Base-by-base conservation (phyloP, 805 yeast species). In the Saccharomycodes ludwigii region DNA sequence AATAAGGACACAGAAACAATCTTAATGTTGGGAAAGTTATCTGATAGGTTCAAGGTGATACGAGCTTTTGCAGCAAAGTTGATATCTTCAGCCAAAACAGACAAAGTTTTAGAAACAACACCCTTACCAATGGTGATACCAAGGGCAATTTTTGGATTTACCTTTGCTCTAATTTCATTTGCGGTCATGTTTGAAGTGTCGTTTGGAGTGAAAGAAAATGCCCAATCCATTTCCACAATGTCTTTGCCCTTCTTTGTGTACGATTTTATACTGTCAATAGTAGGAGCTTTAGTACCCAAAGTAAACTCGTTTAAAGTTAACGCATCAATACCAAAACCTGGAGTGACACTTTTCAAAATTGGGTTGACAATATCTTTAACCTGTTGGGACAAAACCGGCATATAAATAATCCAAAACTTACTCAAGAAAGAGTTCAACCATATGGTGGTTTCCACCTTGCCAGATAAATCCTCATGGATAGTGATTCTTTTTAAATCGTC, bases 161-260 rank as follows among this genome's bases (percentile, higher is more conserved):
- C 61, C 50, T 76, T 78, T 52, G 71, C 70, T 42, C 65, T 70
- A 40, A 76, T 66, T 56, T 81, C 83, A 40, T 69, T 71, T 43
- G 73, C 74, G 30, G 93, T 81, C 91, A 81, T 79, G 50, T 76
- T 84, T 39, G 77, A 82, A 18, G 81, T 74, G 54, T 81, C 86
- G 51, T 72, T 77, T 25, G 94, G 94, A 29, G 86, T 68, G 48
- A 81, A 81, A 5, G 77, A 73, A 46, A 81, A 76, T 6, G 73
- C 73, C 86, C 88, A 79, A 52, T 78, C 86, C 88, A 80, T 76
- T 54, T 80, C 86, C 40, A 76, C 73, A 28, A 67, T 59, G 46
- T 76, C 75, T 24, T 65, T 65, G 22, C 82, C 85, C 40, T 69
- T 64, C 42, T 73, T 73, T 9, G 88, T 73, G 52, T 73, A 78